These are phyloP conservation scores for Colletotrichum lupini DNA, from an alignment of 2,329 filamentous ascomycete species.

Conservation along the genomic window DNA sequence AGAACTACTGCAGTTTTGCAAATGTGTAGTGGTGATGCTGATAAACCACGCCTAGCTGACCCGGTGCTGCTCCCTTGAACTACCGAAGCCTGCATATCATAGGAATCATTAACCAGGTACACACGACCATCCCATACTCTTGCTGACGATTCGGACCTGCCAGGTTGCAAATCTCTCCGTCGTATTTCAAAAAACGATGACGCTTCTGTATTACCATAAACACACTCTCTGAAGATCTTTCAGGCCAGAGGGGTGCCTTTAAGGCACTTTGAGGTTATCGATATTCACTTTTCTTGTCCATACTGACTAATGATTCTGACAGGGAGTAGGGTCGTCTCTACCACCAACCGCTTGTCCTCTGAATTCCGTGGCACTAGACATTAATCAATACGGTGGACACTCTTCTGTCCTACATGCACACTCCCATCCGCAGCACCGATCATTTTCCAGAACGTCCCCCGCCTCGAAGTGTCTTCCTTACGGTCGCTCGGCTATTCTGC, in stretches of 20 bases:
- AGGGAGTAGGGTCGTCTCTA: background rate
- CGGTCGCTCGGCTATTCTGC: slow-evolving; percentile 3
- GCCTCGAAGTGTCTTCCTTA: slow-evolving; percentile 16
- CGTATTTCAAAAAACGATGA: slow-evolving; percentile 5
- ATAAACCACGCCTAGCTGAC: slow-evolving; percentile 7
- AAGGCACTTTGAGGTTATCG: background rate
- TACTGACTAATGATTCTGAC: background rate
- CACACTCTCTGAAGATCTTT: background rate
- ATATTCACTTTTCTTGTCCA: background rate
- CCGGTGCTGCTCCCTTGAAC: slow-evolving; percentile 21
- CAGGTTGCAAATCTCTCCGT: background rate
- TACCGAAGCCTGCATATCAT: slow-evolving; percentile 30
- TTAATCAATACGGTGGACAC: slow-evolving; percentile 20
- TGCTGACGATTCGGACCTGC: background rate
- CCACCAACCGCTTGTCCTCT: background rate
- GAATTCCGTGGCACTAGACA: slow-evolving; percentile 1
- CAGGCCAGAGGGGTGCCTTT: background rate
- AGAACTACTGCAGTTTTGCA: slow-evolving; percentile 2
- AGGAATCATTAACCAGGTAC: slow-evolving; percentile 11
- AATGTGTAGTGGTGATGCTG: slow-evolving; percentile 10
- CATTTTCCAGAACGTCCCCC: slow-evolving; percentile 2
- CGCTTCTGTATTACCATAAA: slow-evolving; percentile 14
- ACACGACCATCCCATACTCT: background rate
- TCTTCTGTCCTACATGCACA: background rate
- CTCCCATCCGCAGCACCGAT: slow-evolving; percentile 1